These are phyloP conservation scores for Grosmannia penicillata DNA, from an alignment of 2,329 filamentous ascomycete genomes.

Conservation along the genomic window DNA sequence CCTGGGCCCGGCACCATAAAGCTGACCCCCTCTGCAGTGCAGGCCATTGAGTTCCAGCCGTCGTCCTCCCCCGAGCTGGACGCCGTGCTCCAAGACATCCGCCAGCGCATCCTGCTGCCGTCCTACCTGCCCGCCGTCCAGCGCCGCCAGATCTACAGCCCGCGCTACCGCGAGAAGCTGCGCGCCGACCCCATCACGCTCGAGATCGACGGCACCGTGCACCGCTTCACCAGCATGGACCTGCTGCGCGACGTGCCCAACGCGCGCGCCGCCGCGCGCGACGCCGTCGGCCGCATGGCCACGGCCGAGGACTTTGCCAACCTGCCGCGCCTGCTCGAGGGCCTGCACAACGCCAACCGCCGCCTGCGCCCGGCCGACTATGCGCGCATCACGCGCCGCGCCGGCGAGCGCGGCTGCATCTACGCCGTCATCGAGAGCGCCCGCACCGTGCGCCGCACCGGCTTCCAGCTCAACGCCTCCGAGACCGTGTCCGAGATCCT, in stretches of 20 bases:
- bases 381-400: slow-evolving; percentile 24
- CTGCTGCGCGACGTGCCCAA: slow-evolving; percentile 25
- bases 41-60: slow-evolving; percentile 30
- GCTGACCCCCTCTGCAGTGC: slow-evolving; percentile 2
- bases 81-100: slow-evolving; percentile 33
- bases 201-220: slow-evolving; percentile 40
- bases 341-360: slow-evolving; percentile 25
- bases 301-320: slow-evolving; percentile 36
- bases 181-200: slow-evolving; percentile 40
- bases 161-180: slow-evolving; percentile 30
- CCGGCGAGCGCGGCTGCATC: slow-evolving; percentile 25
- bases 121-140: slow-evolving; percentile 38
- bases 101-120: slow-evolving; percentile 47
- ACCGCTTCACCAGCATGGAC: slow-evolving; percentile 35
- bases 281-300: slow-evolving; percentile 29
- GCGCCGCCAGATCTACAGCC: slow-evolving; percentile 35
- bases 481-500: slow-evolving; percentile 27
- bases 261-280: slow-evolving; percentile 21
- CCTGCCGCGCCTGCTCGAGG: slow-evolving; percentile 35
- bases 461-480: slow-evolving; percentile 24
- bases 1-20: too few relatives aligned
- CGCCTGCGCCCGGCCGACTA: slow-evolving; percentile 19
- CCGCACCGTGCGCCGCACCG: slow-evolving; percentile 29
- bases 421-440: slow-evolving; percentile 34
- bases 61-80: slow-evolving; percentile 41